These are phyloP conservation scores for Decorospora gaudefroyi DNA, from an alignment of 2,329 filamentous ascomycete species.

Conservation along the genomic window DNA sequence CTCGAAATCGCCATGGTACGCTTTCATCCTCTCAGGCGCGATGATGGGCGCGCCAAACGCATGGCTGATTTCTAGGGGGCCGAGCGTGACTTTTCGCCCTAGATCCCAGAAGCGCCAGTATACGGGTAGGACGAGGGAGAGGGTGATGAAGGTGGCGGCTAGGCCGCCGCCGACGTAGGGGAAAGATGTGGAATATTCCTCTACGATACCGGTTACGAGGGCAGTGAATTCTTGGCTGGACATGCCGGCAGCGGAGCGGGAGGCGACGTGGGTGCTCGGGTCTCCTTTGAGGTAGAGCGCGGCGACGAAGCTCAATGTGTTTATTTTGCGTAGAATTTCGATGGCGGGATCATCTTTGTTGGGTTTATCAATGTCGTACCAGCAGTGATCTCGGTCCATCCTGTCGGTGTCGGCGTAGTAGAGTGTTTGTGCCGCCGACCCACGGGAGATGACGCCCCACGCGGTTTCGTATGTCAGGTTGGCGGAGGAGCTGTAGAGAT, in stretches of 20 bases:
- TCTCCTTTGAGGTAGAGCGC: slow-evolving; percentile 24
- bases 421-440: slow-evolving; percentile 21
- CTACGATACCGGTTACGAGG: slow-evolving; percentile 28
- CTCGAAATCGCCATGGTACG: slow-evolving; percentile 29
- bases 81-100: slow-evolving; percentile 42
- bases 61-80: slow-evolving; percentile 45
- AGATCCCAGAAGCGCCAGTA: slow-evolving; percentile 48
- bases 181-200: slow-evolving; percentile 36
- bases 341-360: slow-evolving; percentile 27
- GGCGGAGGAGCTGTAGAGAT: slow-evolving; percentile 25
- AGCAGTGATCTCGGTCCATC: slow-evolving; percentile 19
- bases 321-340: slow-evolving; percentile 30
- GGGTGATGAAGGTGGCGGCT: slow-evolving; percentile 36
- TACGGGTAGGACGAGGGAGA: slow-evolving; percentile 40
- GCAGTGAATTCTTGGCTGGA: slow-evolving; percentile 15
- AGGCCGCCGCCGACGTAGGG: slow-evolving; percentile 39
- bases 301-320: slow-evolving; percentile 27
- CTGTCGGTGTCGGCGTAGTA: slow-evolving; percentile 24
- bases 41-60: slow-evolving; percentile 40
- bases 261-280: slow-evolving; percentile 3
- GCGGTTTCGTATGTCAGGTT: slow-evolving; percentile 18
- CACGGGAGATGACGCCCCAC: slow-evolving; percentile 25
- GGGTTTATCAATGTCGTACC: slow-evolving; percentile 22
- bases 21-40: slow-evolving; percentile 20
- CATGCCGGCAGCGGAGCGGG: slow-evolving; percentile 10